These are phyloP conservation scores for Cladobotryum mycophilum DNA, from an alignment of 2,329 filamentous ascomycete genomes.

Conservation along the genomic window DNA sequence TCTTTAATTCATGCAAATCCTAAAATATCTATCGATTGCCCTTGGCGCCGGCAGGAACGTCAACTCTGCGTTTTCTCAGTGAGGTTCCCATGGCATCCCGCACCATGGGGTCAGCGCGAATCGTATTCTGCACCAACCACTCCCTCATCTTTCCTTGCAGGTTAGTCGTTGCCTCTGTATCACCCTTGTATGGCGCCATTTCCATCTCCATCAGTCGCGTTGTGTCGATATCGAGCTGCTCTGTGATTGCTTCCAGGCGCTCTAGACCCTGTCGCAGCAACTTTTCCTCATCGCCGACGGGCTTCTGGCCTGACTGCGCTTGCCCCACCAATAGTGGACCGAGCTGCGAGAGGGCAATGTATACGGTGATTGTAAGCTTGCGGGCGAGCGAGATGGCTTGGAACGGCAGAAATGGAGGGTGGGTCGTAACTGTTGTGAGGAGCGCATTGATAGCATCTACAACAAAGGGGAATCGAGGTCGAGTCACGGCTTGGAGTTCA, in stretches of 20 bases:
- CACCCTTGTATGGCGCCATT: constrained; percentile 72
- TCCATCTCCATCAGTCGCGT: constrained; percentile 68
- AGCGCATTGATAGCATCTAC: constrained; percentile 41
- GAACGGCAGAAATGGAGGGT: constrained; percentile 71
- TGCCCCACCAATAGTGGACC: constrained; percentile 56
- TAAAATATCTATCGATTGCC: constrained; percentile 35
- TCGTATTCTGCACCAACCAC: constrained; percentile 82
- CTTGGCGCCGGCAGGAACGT: constrained; percentile 56
- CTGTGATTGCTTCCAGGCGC: constrained; percentile 55
- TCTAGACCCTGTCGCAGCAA: constrained; percentile 56
- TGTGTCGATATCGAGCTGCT: constrained; percentile 62
- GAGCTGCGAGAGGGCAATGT: constrained; percentile 77
- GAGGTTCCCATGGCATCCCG: constrained; percentile 67
- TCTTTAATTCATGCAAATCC: too few species aligned
- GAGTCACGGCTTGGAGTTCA: constrained; percentile 51
- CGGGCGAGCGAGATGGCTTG: constrained; percentile 72
- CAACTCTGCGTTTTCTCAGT: constrained; percentile 54
- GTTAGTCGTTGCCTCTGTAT: constrained; percentile 55
- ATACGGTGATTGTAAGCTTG: constrained; percentile 69
- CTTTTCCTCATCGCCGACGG: constrained; percentile 40
- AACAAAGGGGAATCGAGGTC: constrained; percentile 44
- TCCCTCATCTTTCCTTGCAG: constrained; percentile 66
- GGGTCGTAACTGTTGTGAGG: constrained; percentile 32
- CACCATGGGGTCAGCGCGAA: constrained; percentile 74
- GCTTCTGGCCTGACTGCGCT: constrained; percentile 23